Conservation (phyloP, 257 asterid genomes). For the Solanum chmielewskii region DNA sequence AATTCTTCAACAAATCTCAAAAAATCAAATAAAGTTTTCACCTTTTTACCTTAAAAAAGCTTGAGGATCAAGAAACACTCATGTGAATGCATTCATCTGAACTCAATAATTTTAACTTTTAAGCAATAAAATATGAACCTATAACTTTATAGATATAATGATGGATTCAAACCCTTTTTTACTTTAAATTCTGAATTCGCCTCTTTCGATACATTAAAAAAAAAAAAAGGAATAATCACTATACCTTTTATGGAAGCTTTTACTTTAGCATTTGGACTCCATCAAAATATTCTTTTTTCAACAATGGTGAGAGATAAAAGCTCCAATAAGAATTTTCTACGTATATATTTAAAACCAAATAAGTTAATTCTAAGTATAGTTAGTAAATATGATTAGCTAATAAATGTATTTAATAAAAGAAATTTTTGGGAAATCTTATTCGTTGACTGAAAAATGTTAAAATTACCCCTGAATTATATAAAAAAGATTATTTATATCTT, state of each 20-base stretch:
- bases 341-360: not conserved
- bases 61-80: not conserved
- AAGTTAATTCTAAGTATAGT: not conserved
- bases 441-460: not conserved
- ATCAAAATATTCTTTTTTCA: not conserved
- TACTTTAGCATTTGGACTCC: not conserved
- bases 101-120: not conserved
- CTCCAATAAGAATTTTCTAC: not conserved
- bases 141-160: not conserved
- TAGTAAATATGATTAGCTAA: not conserved
- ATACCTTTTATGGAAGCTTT: not conserved
- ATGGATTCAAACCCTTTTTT: not conserved
- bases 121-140: not conserved
- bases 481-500: fast-evolving
- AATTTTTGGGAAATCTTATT: not conserved
- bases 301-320: not conserved
- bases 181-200: not conserved
- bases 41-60: not conserved
- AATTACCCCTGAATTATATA: fast-evolving
- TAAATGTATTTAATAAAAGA: not conserved
- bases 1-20: not conserved
- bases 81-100: not conserved
- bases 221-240: not conserved
- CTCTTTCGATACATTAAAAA: not conserved
- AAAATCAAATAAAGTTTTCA: not conserved